phyloP scores from a whole-genome alignment of 176 grass and related monocot species.

The Carex scoparia region DNA sequence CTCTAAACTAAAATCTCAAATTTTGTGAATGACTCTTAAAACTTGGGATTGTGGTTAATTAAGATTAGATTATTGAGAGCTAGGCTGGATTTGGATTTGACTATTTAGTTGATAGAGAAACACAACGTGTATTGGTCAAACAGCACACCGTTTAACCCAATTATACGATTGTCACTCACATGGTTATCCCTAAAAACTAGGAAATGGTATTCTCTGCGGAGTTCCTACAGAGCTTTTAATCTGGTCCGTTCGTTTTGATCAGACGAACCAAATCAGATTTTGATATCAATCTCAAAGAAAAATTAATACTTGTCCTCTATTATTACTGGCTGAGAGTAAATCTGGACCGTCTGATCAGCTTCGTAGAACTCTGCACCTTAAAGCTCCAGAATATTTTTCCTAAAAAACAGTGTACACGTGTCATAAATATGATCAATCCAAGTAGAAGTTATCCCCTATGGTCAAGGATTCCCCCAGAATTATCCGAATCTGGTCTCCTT shows the following conservation, averaged over 20 bases:
- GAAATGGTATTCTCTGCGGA: too few relatives aligned
- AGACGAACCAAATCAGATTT: too few relatives aligned
- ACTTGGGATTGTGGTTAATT: background rate
- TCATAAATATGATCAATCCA: conserved; percentile 48
- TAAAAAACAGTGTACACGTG: conserved; percentile 40
- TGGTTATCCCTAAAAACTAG: conserved; percentile 30
- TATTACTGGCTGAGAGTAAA: too few relatives aligned
- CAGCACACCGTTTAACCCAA: conserved; percentile 27
- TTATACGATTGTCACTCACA: conserved; percentile 59
- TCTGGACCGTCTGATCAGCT: too few relatives aligned
- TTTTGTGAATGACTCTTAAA: background rate
- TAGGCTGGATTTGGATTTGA: conserved; percentile 50
- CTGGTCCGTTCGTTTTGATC: too few relatives aligned
- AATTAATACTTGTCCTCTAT: too few relatives aligned
- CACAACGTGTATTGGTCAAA: conserved; percentile 38
- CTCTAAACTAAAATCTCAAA: background rate
- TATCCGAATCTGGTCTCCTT: conserved; percentile 12
- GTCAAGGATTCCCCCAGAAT: background rate
- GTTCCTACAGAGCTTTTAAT: too few relatives aligned
- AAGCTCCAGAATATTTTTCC: background rate
- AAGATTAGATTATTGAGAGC: background rate
- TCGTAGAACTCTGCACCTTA: too few relatives aligned
- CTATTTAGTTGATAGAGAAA: conserved; percentile 32
- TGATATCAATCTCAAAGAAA: too few relatives aligned
- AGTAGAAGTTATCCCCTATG: conserved; percentile 19